Percentiles rank a stretch among this genome's conserved stretches.
phyloP scores from a whole-genome alignment of 1,284 basidiomycete genomes.

The Rugosomyces carneus region DNA sequence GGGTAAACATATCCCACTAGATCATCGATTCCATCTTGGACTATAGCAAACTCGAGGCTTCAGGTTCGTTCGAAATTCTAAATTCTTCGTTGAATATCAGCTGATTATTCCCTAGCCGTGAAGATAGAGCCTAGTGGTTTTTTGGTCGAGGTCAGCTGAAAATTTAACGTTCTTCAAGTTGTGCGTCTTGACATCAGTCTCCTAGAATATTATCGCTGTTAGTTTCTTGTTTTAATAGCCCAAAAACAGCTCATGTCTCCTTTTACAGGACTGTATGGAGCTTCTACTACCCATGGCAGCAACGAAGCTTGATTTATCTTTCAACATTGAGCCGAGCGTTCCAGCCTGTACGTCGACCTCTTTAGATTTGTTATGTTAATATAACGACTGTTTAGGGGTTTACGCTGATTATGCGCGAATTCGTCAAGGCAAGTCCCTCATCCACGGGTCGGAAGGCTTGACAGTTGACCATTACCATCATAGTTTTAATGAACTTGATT shows the following conservation, averaged over 20 bases:
- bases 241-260: neutral
- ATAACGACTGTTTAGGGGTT: constrained; percentile 43
- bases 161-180: neutral
- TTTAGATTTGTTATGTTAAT: neutral
- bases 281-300: constrained; percentile 65
- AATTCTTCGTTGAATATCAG: neutral
- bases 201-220: constrained; percentile 58
- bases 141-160: constrained; percentile 45
- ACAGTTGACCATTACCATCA: neutral
- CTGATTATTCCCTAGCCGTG: constrained; percentile 37
- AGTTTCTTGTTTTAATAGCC: neutral
- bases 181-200: neutral
- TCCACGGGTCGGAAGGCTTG: neutral
- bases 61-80: constrained; percentile 32
- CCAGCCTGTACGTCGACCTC: constrained; percentile 43
- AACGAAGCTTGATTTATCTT: constrained; percentile 64
- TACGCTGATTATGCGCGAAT: constrained; percentile 66
- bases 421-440: constrained; percentile 45
- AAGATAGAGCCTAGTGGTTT: constrained; percentile 64
- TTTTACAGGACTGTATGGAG: constrained; percentile 61
- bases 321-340: constrained; percentile 59
- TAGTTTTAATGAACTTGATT: constrained; percentile 69
- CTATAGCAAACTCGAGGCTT: constrained; percentile 70
- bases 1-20: constrained; percentile 25
- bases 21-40: constrained; percentile 73